Conservation (phyloP, 192 early-diverging fungal genomes). For the Geranomyces michiganensis region DNA sequence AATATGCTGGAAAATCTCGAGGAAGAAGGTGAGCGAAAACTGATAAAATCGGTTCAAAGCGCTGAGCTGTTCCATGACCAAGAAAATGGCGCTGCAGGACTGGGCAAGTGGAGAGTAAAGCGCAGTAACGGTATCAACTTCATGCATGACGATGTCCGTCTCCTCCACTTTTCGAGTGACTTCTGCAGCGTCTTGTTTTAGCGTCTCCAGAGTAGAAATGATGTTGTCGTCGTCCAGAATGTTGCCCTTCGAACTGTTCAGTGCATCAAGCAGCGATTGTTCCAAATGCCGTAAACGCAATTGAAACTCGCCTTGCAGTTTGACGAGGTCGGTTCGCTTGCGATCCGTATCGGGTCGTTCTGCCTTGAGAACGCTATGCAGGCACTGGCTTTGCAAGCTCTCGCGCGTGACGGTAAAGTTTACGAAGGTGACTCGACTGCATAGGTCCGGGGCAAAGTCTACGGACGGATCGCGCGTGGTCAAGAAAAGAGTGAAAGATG, state of each 20-base stretch:
- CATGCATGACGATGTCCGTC: constrained; percentile 91
- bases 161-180: constrained; percentile 89
- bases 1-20: constrained; percentile 85
- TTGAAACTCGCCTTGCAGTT: constrained; percentile 97
- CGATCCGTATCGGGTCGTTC: constrained; percentile 95
- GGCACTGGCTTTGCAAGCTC: constrained; percentile 95
- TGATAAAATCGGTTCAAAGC: constrained; percentile 94
- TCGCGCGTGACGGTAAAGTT: constrained; percentile 98
- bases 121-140: constrained; percentile 90
- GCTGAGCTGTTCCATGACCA: constrained; percentile 94
- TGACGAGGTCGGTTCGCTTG: constrained; percentile 88
- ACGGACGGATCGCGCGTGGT: constrained; percentile 93
- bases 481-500: constrained; percentile 92
- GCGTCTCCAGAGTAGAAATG: constrained; percentile 88
- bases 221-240: constrained; percentile 97
- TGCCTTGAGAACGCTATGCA: constrained; percentile 91
- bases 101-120: constrained; percentile 91
- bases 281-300: constrained; percentile 90
- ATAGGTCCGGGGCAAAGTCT: constrained; percentile 94
- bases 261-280: constrained; percentile 86
- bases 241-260: constrained; percentile 95
- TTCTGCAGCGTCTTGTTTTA: constrained; percentile 96
- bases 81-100: constrained; percentile 91
- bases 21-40: constrained; percentile 97
- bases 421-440: constrained; percentile 96